Conservation (phyloP, 2,329 filamentous ascomycete genomes). For the Ceratocystis huliohia region DNA sequence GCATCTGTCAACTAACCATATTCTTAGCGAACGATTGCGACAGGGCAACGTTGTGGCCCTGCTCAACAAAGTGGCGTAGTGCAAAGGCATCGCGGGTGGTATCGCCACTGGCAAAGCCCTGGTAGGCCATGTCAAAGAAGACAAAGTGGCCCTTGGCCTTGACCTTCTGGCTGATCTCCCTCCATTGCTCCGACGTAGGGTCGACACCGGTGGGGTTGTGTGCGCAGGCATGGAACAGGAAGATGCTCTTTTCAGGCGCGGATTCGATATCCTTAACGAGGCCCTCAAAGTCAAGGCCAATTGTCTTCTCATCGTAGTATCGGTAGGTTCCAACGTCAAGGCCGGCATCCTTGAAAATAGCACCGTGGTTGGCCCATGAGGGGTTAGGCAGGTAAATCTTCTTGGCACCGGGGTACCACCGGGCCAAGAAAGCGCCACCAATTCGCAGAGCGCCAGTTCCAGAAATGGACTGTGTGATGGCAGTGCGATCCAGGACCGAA, state of each 20-base stretch:
- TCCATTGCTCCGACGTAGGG: constrained; percentile 84
- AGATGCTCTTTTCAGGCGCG: constrained; percentile 73
- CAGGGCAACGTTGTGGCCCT: constrained; percentile 79
- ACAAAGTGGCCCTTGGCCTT: constrained; percentile 80
- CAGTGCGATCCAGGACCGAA: constrained; percentile 62
- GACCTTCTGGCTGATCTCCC: constrained; percentile 72
- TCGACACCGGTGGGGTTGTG: constrained; percentile 98
- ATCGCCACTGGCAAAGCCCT: constrained; percentile 89
- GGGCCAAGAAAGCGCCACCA: constrained; percentile 81
- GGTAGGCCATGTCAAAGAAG: constrained; percentile 99
- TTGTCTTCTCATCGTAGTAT: constrained; percentile 99
- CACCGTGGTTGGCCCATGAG: constrained; percentile 96
- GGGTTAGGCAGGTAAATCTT: constrained; percentile 93
- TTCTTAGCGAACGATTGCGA: constrained; percentile 98
- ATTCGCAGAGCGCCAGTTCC: constrained; percentile 93
- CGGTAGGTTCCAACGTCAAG: constrained; percentile 88
- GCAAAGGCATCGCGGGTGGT: constrained; percentile 89
- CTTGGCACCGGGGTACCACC: constrained; percentile 84
- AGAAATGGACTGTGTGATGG: constrained; percentile 95
- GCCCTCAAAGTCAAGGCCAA: constrained; percentile 93
- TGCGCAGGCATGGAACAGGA: constrained; percentile 91
- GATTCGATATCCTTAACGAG: constrained; percentile 81
- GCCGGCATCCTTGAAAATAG: constrained; percentile 87
- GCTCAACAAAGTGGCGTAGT: constrained; percentile 79
- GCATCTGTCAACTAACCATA: constrained; percentile 51